Evolutionary conservation across 176 grass and related monocot species (phyloP), one percentile per base, ranked within the genome.

Genomic region (Lolium rigidum): DNA sequence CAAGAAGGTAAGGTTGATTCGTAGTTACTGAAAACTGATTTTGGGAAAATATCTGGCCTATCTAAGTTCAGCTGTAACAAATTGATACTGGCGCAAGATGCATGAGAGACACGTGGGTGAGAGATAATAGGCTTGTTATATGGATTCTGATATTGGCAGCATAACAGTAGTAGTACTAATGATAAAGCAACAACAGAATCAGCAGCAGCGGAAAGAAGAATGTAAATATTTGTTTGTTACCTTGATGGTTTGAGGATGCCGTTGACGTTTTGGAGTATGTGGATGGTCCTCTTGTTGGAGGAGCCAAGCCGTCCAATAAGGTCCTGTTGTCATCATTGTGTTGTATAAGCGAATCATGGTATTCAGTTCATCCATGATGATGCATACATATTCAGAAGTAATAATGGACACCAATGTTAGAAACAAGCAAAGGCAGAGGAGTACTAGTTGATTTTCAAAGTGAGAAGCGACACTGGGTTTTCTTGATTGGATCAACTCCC

Each of bases 241-340:
- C 92, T 94, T 28, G 90, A 89, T 47, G 95, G 95, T 65, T 94
- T 97, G 44, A 97, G 46, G 48, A 97, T 88, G 46, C 95, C 95
- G 56, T 64, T 91, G 21, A 93, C 84, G 82, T 90, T 16, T 17
- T 93, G 83, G 47, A 97, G 90, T 89, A 97, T 91, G 15, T 84
- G 86, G 65, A 91, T 76, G 6, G 55, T 92, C 74, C 68, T 94
- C 83, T 88, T 91, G 74, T 90, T 94, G 2, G 92, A 97, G 38
- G 86, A 84, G 66, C 81, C 84, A 55, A 94, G 76, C 26, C 37
- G 68, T n/a, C 89, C 85, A 86, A 93, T 55, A 51, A 94, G 67
- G 18, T 89, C 86, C 95, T 94, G 84, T 14, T 15, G 79, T 55
- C 1, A 1, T 11, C 10, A 71, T 9, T 43, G 28, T 48, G 76